Evolutionary conservation across 805 yeast species (phyloP).

Genomic region (Wickerhamiella kurtzmanii): DNA sequence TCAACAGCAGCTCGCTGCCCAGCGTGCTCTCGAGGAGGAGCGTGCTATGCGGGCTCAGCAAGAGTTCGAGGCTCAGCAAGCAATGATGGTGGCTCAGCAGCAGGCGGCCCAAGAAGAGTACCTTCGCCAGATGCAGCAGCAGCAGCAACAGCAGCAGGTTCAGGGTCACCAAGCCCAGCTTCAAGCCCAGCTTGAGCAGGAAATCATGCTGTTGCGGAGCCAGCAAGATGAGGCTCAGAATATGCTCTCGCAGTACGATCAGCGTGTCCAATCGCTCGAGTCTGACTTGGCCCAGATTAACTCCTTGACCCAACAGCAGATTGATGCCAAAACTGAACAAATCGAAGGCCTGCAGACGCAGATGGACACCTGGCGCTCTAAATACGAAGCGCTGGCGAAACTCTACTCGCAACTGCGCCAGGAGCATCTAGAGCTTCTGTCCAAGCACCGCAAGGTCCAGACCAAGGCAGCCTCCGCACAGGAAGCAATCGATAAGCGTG

Average conservation of each 20-base stretch:
- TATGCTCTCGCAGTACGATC: constrained; percentile 75
- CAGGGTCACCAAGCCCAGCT: constrained; percentile 66
- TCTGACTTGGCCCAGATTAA: constrained; percentile 49
- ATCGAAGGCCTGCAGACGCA: constrained; percentile 59
- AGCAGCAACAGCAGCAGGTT: constrained; percentile 41
- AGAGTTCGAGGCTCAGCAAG: constrained; percentile 53
- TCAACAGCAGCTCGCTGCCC: constrained; percentile 45
- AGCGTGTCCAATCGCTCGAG: constrained; percentile 70
- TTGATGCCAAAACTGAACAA: constrained; percentile 65
- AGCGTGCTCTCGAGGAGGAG: constrained; percentile 35
- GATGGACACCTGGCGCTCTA: constrained; percentile 61
- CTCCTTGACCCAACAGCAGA: constrained; percentile 55
- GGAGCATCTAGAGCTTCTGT: constrained; percentile 70
- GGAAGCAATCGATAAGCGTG: constrained; percentile 75
- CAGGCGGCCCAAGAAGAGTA: constrained; percentile 58
- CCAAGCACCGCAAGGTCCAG: constrained; percentile 67
- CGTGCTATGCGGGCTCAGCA: constrained; percentile 57
- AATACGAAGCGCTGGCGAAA: constrained; percentile 81
- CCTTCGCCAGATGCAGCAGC: constrained; percentile 25
- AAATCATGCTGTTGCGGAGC: constrained; percentile 55
- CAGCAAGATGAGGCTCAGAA: constrained; percentile 80
- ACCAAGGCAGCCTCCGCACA: constrained; percentile 82
- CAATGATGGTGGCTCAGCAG: constrained; percentile 53
- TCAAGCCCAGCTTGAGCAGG: constrained; percentile 71
- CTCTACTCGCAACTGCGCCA: constrained; percentile 82